Percentiles rank a stretch among this genome's conserved stretches.
Conservation (phyloP, 768 basidiomycete genomes). For the Mycena epipterygia region DNA sequence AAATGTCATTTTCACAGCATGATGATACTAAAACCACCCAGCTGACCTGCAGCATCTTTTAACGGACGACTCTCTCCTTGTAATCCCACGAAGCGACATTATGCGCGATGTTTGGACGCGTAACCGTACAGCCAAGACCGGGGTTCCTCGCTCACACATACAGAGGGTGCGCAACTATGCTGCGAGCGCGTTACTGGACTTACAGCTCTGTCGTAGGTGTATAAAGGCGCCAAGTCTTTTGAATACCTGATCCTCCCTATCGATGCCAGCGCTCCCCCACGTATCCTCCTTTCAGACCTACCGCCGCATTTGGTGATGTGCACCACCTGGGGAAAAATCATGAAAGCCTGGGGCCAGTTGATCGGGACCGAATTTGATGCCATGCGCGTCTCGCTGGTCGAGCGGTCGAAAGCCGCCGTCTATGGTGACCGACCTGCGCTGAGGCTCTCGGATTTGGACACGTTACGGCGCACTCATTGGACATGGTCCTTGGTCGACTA, state of each 20-base stretch:
- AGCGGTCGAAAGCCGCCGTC: not conserved
- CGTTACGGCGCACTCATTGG: not conserved
- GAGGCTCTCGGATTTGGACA: not conserved
- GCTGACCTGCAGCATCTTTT: not conserved
- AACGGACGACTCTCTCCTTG: not conserved
- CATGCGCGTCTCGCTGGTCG: not conserved
- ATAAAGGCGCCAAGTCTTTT: constrained; percentile 5
- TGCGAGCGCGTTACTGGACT: not conserved
- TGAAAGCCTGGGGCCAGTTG: not conserved
- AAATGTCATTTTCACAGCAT: not conserved
- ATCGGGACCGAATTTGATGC: not conserved
- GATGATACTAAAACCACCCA: not conserved
- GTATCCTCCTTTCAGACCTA: not conserved
- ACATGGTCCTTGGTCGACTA: not conserved
- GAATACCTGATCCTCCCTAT: constrained; percentile 13
- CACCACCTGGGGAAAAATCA: not conserved
- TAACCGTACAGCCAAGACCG: not conserved
- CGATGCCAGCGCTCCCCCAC: not conserved
- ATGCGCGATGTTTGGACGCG: not conserved
- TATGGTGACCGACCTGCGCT: not conserved
- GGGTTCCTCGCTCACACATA: constrained; percentile 1
- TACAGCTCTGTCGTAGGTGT: not conserved
- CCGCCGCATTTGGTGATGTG: constrained; percentile 13
- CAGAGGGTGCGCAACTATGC: not conserved
- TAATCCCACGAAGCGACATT: not conserved